A percentile compares a stretch with the other conserved stretches of the same genome.
These are phyloP conservation scores for Ascocoryne sarcoides DNA, from an alignment of 2,329 filamentous ascomycete species.

Conservation along the genomic window DNA sequence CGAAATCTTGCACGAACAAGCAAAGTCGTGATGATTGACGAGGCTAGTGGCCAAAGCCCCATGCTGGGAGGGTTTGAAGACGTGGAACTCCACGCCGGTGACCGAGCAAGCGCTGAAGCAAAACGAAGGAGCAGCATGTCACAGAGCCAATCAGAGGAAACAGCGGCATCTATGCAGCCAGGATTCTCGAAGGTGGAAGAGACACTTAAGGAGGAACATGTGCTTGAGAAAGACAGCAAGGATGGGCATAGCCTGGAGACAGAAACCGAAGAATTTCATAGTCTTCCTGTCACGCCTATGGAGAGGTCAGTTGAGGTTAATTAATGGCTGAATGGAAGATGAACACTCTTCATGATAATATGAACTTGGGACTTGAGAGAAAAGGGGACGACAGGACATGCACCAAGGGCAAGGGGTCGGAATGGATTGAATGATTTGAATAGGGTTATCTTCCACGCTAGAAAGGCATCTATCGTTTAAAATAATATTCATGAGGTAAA, in stretches of 20 bases:
- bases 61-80: conserved; percentile 28
- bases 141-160: background rate
- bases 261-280: conserved; percentile 15
- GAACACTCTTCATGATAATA: too few species aligned
- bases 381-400: too few species aligned
- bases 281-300: conserved; percentile 12
- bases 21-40: conserved; percentile 17
- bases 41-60: conserved; percentile 20
- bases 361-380: too few species aligned
- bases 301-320: conserved; percentile 8
- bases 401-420: too few species aligned
- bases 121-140: background rate
- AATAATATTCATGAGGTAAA: too few species aligned
- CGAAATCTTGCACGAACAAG: conserved; percentile 54
- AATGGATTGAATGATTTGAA: too few species aligned
- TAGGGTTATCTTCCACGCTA: too few species aligned
- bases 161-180: background rate
- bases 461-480: too few species aligned
- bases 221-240: conserved; percentile 3
- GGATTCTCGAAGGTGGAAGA: conserved; percentile 2
- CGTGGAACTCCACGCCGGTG: conserved; percentile 19
- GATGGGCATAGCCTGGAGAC: background rate
- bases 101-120: conserved; percentile 5
- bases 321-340: too few species aligned
- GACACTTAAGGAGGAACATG: conserved; percentile 1